These are phyloP conservation scores for Globisporangium alternatum DNA, from an alignment of 352 stramenopile species.

Conservation along the genomic window DNA sequence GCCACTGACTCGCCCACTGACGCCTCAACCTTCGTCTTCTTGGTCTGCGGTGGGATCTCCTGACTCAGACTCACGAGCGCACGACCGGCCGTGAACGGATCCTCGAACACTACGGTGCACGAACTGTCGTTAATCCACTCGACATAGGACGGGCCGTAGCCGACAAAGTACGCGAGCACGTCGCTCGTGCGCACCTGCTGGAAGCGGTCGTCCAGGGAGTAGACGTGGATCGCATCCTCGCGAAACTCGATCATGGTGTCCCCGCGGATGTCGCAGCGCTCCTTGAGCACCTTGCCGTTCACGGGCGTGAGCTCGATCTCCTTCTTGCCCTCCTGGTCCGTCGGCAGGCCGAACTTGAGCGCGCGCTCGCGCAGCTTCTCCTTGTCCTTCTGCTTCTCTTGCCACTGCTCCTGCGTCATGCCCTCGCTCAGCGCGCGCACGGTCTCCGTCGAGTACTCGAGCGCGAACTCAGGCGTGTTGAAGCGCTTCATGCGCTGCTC, in stretches of 20 bases:
- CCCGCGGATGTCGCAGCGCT: slow-evolving; percentile 57
- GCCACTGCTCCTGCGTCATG: slow-evolving; percentile 74
- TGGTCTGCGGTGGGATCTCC: slow-evolving; percentile 44
- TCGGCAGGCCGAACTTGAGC: slow-evolving; percentile 65
- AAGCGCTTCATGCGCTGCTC: slow-evolving; percentile 81
- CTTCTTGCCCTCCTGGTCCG: slow-evolving; percentile 33
- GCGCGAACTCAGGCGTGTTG: slow-evolving; percentile 66
- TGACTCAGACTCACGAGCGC: slow-evolving; percentile 57
- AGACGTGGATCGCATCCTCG: slow-evolving; percentile 79
- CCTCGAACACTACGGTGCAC: slow-evolving; percentile 82
- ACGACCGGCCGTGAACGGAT: slow-evolving; percentile 61
- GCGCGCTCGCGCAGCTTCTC: slow-evolving; percentile 65
- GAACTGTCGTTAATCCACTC: slow-evolving; percentile 88
- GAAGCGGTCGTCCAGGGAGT: slow-evolving; percentile 77
- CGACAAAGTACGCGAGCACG: slow-evolving; percentile 73
- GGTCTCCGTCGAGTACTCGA: slow-evolving; percentile 64
- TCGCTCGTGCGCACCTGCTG: slow-evolving; percentile 80
- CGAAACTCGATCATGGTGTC: slow-evolving; percentile 38
- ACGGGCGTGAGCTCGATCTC: slow-evolving; percentile 32
- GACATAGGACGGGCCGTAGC: slow-evolving; percentile 81
- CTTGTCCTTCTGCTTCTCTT: slow-evolving; percentile 49
- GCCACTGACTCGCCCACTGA: background rate
- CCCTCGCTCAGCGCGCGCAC: slow-evolving; percentile 56
- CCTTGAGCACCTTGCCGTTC: slow-evolving; percentile 50
- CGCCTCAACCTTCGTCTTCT: slow-evolving; percentile 26